Evolutionary conservation across 208 protist species (phyloP), one percentile per base, ranked within the genome.

Genomic region (Trypanosoma vivax): DNA sequence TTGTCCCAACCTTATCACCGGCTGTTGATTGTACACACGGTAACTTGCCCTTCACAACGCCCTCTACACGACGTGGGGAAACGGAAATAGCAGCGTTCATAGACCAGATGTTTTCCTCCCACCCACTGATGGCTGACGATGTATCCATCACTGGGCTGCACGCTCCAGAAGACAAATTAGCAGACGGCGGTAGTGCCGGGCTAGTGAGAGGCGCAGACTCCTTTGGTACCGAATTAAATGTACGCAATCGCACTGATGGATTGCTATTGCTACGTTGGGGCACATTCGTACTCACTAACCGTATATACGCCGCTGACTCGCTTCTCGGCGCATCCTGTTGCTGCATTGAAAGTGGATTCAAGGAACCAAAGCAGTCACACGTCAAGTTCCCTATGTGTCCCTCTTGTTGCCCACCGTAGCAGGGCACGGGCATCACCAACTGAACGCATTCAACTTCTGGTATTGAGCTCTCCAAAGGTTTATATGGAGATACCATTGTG

Each of bases 121-220:
- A 65, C 6, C 59, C 49, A 48, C 50, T 65, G 21, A 65, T 65
- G 38, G 50, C 42, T 38, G 24, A 58, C 14, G 16, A 58, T 23
- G 42, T 16, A 38, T 65, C 59, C 3, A 33, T 1, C 19, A 27
- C 29, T 33, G 29, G 23, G 43, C 21, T 28, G 6, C 45, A 3
- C 14, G 39, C 39, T 31, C 47, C 39, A 18, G 41, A 13, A 13
- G 21, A 10, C 21, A n/a, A 28, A 23, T 37, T 34, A 29, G 50
- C 7, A 34, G 42, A 35, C n/a, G 19, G 25, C 18, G 40, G n/a
- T 2, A 45, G 35, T 21, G 40, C 24, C 5, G 28, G 5, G 16
- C 13, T 1, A 6, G 7, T 39, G 3, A 19, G n/a, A 27, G 31
- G 14, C 42, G 10, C 5, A 27, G 13, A 21, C n/a, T 57, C 50